Percentiles rank a stretch among this genome's conserved stretches.
Conservation (phyloP, 768 basidiomycete species). For the Psilocybe subaeruginosa region DNA sequence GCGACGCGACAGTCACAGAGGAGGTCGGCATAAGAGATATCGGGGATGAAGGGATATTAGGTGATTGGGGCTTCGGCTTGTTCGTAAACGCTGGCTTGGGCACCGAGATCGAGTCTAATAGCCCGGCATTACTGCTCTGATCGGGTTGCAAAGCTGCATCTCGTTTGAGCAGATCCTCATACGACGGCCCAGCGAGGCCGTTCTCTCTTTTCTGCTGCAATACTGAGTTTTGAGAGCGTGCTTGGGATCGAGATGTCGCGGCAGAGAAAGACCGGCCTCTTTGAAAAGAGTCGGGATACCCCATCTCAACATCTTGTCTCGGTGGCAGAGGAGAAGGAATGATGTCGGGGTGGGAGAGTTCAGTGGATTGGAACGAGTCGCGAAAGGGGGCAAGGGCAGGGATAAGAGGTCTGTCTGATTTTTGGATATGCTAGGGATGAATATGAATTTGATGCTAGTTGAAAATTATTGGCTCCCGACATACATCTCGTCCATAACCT, state of each 20-base stretch:
- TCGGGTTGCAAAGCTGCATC: constrained; percentile 11
- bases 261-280: constrained; percentile 11
- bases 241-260: constrained; percentile 12
- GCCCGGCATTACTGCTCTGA: constrained; percentile 13
- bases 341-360: constrained; percentile 9
- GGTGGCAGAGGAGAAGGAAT: not conserved
- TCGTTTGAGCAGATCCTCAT: constrained; percentile 36
- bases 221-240: not conserved
- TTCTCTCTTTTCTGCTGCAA: constrained; percentile 21
- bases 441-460: not conserved
- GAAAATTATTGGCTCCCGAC: constrained; percentile 22
- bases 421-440: constrained; percentile 15
- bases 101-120: constrained; percentile 7
- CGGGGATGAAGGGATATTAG: not conserved
- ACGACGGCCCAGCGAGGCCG: constrained; percentile 44
- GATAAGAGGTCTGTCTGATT: constrained; percentile 23
- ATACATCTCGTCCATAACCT: constrained; percentile 68
- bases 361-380: constrained; percentile 21
- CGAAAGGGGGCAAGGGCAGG: constrained; percentile 13
- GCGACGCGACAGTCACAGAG: constrained; percentile 6
- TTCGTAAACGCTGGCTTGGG: constrained; percentile 10
- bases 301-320: constrained; percentile 16
- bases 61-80: not conserved
- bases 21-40: constrained; percentile 2
- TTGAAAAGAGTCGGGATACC: constrained; percentile 14